Percentiles rank a stretch among this genome's conserved stretches.
These are phyloP conservation scores for Ambrosia trifida DNA, from an alignment of 129 eudicot species.

Conservation along the genomic window DNA sequence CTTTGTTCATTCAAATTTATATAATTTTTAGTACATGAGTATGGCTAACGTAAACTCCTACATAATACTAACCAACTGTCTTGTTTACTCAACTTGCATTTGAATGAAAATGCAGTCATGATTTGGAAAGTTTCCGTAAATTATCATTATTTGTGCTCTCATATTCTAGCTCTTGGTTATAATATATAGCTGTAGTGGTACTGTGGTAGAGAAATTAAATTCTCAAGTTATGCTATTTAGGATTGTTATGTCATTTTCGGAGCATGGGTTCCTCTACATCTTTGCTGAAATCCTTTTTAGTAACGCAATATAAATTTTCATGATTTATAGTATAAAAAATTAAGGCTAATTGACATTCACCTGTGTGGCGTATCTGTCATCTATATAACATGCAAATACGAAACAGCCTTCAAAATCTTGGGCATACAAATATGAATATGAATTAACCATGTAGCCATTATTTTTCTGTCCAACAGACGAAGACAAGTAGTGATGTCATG, in stretches of 20 bases:
- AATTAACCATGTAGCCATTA: not conserved
- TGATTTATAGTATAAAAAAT: no score
- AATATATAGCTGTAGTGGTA: not conserved
- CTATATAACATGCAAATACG: not conserved
- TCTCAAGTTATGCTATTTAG: not conserved
- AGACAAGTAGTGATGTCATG: slow-evolving; percentile 45
- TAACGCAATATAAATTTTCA: no score
- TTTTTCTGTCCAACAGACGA: slow-evolving; percentile 40
- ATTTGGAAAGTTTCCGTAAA: not conserved
- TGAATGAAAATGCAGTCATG: not conserved
- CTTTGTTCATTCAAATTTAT: not conserved
- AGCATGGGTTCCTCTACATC: no score
- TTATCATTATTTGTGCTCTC: not conserved
- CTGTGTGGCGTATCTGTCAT: not conserved
- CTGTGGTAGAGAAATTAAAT: not conserved
- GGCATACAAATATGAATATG: not conserved
- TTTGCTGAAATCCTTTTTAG: no score
- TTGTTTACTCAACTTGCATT: not conserved
- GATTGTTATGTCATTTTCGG: not conserved
- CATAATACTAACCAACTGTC: not conserved
- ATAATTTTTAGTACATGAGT: not conserved
- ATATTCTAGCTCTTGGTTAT: not conserved
- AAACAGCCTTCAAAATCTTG: not conserved
- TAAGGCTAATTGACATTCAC: not conserved
- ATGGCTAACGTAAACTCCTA: not conserved